A percentile compares a stretch with the other conserved stretches of the same genome.
Evolutionary conservation across 148 eudicot species (phyloP).

Genomic region (Suaeda aralocaspica): DNA sequence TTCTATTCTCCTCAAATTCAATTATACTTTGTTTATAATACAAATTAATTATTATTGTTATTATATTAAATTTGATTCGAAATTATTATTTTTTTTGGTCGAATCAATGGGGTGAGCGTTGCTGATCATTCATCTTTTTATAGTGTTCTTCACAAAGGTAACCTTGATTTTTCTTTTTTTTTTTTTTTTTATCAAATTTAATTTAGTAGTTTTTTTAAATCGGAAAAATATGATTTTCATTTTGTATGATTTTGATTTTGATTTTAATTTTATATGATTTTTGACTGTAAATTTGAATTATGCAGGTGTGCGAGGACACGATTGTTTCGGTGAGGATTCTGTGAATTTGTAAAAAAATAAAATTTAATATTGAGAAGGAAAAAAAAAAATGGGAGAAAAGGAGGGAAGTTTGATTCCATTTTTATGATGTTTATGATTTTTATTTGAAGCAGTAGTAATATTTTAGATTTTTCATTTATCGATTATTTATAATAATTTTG

Average conservation of each 20-base stretch:
- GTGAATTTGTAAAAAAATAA: slow-evolving; percentile 29
- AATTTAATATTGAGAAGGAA: not conserved
- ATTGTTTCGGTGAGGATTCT: slow-evolving; percentile 59
- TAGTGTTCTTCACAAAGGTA: slow-evolving; percentile 3
- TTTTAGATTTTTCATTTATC: not conserved
- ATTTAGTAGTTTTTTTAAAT: not conserved
- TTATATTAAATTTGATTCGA: not conserved
- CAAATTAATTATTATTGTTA: not conserved
- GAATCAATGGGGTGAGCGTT: slow-evolving; percentile 18
- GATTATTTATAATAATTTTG: not conserved
- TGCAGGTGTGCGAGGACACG: slow-evolving; percentile 41
- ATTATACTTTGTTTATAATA: not conserved
- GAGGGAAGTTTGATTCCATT: slow-evolving; percentile 15
- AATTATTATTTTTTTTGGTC: not conserved
- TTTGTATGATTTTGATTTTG: no score
- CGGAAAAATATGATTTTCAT: not conserved
- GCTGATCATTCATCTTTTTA: not conserved
- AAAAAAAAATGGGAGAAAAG: slow-evolving; percentile 18
- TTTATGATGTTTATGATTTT: slow-evolving; percentile 8
- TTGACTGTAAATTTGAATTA: slow-evolving; percentile 10
- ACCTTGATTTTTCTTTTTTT: not conserved
- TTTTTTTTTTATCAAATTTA: slow-evolving; percentile 5
- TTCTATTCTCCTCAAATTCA: not conserved
- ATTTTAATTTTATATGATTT: not conserved
- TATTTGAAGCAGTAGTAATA: slow-evolving; percentile 3